phyloP scores from a whole-genome alignment of 2,329 filamentous ascomycete species.

The Davidsoniella neocaledoniae region DNA sequence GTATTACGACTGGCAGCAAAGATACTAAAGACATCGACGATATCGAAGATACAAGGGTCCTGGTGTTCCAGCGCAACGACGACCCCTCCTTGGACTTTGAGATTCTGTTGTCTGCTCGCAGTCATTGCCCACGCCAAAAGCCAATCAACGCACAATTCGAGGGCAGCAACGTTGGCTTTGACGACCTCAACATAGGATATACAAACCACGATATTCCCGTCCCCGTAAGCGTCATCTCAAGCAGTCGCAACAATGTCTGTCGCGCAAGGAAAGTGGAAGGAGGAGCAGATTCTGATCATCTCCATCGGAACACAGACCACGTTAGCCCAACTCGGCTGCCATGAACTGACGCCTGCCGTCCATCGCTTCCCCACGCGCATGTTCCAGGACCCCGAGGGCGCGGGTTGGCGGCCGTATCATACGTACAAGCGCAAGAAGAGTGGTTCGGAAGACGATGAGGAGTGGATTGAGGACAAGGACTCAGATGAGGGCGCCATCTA shows the following conservation, averaged over 20 bases:
- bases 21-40: no score
- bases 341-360: slow-evolving; percentile 79
- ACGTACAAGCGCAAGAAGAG: slow-evolving; percentile 49
- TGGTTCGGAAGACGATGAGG: slow-evolving; percentile 37
- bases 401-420: slow-evolving; percentile 59
- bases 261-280: slow-evolving; percentile 42
- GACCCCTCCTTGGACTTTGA: no score
- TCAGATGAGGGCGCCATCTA: slow-evolving; percentile 81
- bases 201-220: neutral
- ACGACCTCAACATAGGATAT: neutral
- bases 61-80: no score
- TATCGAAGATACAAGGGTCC: no score
- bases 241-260: slow-evolving; percentile 29
- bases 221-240: neutral
- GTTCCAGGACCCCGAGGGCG: slow-evolving; percentile 72
- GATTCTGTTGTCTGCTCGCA: no score
- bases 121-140: no score
- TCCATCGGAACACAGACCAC: slow-evolving; percentile 78
- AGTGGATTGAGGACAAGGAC: slow-evolving; percentile 78
- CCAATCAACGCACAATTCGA: no score
- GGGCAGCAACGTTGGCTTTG: neutral
- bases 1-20: no score
- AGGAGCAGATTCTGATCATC: slow-evolving; percentile 52
- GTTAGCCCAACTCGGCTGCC: slow-evolving; percentile 76
- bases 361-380: slow-evolving; percentile 82